These are phyloP conservation scores for Euphrasia arctica DNA, from an alignment of 305 asterid species.

Conservation along the genomic window DNA sequence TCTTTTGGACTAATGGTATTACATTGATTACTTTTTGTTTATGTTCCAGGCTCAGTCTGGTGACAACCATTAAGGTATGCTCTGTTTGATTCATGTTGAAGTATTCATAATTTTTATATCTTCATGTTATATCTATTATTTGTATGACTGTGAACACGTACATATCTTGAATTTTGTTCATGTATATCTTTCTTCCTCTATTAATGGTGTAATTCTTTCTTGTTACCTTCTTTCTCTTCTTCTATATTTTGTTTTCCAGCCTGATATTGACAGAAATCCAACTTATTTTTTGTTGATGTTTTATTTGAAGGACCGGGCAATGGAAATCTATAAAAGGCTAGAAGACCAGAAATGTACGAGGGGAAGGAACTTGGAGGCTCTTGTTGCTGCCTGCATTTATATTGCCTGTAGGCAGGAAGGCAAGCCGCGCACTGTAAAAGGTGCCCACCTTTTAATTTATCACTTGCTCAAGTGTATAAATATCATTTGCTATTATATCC, in stretches of 20 bases:
- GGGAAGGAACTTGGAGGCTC: constrained; percentile 82
- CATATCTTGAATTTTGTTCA: not conserved
- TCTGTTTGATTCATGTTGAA: not conserved
- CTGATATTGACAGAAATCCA: too few relatives aligned
- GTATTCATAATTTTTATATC: not conserved
- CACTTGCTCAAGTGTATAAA: constrained; percentile 33
- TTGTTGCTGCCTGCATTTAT: constrained; percentile 86
- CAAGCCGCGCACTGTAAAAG: constrained; percentile 91
- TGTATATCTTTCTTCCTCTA: not conserved
- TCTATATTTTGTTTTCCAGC: not conserved
- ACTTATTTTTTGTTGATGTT: not conserved
- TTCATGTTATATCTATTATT: not conserved
- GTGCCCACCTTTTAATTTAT: constrained; percentile 36
- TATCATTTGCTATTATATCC: constrained; percentile 27
- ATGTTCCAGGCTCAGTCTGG: constrained; percentile 34
- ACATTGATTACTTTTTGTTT: constrained; percentile 5
- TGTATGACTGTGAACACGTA: not conserved
- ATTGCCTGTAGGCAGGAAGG: constrained; percentile 93
- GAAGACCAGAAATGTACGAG: constrained; percentile 85
- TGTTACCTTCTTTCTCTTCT: too few relatives aligned
- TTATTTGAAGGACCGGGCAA: constrained; percentile 68
- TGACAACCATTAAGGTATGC: constrained; percentile 26
- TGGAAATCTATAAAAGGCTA: constrained; percentile 75
- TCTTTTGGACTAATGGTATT: constrained; percentile 12
- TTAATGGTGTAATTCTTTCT: too few relatives aligned